Conservation (phyloP, 768 basidiomycete genomes). For the Lentinus brumalis region DNA sequence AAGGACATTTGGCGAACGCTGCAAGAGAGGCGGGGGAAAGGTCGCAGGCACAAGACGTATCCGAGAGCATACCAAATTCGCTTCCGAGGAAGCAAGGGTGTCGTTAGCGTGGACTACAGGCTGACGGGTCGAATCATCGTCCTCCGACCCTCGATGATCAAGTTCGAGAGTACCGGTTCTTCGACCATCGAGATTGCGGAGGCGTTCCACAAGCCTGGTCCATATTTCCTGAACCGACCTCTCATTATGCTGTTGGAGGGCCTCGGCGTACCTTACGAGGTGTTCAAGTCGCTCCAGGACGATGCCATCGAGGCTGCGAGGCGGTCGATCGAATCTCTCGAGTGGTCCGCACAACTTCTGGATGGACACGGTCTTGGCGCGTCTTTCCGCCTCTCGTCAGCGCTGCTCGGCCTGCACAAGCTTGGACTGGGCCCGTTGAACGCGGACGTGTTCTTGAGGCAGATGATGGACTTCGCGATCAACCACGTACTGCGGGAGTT, state of each 20-base stretch:
- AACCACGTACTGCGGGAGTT: constrained; percentile 67
- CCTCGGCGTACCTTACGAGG: constrained; percentile 55
- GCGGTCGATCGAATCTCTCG: constrained; percentile 43
- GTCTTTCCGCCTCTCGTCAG: constrained; percentile 56
- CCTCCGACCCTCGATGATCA: constrained; percentile 65
- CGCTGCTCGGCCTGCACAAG: constrained; percentile 51
- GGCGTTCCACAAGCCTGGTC: constrained; percentile 60
- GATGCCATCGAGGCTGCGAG: constrained; percentile 51
- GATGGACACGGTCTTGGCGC: constrained; percentile 59
- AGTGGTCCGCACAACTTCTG: constrained; percentile 49
- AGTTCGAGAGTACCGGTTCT: constrained; percentile 56
- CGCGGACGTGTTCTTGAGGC: constrained; percentile 51
- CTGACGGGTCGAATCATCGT: constrained; percentile 50
- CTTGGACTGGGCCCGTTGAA: constrained; percentile 42
- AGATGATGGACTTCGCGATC: constrained; percentile 53
- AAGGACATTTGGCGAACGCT: constrained; percentile 46
- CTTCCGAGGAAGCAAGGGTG: constrained; percentile 66
- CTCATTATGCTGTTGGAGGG: constrained; percentile 66
- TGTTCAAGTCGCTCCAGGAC: constrained; percentile 57
- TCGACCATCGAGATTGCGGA: constrained; percentile 62
- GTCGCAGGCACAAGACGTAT: constrained; percentile 35
- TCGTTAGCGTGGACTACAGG: constrained; percentile 60
- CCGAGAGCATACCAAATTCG: constrained; percentile 62
- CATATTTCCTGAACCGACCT: constrained; percentile 62
- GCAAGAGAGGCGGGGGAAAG: constrained; percentile 40